Evolutionary conservation across 176 grass and related monocot species (phyloP), one percentile per base, ranked within the genome.

Genomic region (Hyparrhenia diplandra): DNA sequence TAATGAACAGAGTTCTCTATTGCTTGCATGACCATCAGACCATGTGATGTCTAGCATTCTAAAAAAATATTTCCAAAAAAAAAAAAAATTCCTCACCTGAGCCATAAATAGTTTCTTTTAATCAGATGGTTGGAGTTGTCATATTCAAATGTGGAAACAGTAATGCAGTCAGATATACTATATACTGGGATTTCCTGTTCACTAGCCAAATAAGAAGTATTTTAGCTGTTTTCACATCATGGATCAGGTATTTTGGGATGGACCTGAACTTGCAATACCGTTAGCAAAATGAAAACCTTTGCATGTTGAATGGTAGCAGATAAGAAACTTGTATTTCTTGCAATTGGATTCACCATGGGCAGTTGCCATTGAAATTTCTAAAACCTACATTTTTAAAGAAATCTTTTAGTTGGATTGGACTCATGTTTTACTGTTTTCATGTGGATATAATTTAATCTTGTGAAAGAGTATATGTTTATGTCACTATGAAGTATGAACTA

Each of bases 401-500:
- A 71, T 66, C 21, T 74, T 47, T 20, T 84, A 42, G 28, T 71
- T 77, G 69, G 69, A 62, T 37, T 71, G 54, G 52, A 70, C 18
- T 74, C 67, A 79, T 58, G 35, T 55, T 80, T 69, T 62, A 67
- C 35, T 31, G 59, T 60, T 59, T 25, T 66, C 34, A 76, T 39
- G 37, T 10, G 54, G 58, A 75, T 77, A 7, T 57, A 86, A 18
- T 80, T 35, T 71, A 69, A 73, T 25, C 46, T 73, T 71, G 42
- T 57, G 64, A 7, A 74, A 28, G 40, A 57, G 20, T 77, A 30
- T 74, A 39, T 80, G 47, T 70, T 73, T 81, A 74, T 69, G 73
- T 62, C 37, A 57, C 36, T 89, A 54, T 55, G 69, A 41, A 81
- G 52, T 78, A 74, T 86, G 67, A 76, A 61, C 25, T 54, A 82